Evolutionary conservation across 129 eudicot species (phyloP), one percentile per base, ranked within the genome.

Genomic region (Calendula officinalis): DNA sequence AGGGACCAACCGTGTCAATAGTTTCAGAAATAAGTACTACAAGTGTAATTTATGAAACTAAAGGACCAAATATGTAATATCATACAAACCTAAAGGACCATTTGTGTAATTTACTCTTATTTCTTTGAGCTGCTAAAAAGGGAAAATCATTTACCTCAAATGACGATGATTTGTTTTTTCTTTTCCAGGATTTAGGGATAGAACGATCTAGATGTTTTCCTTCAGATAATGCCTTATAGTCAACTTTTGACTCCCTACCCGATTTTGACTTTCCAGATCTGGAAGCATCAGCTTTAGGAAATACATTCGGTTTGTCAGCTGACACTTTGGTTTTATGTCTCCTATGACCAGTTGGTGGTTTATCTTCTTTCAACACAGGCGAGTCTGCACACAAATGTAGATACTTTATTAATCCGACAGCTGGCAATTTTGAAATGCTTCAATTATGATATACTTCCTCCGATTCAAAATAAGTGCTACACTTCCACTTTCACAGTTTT

Each of bases 171-270:
- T 77, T 81, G 70, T 47, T 66, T 71, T 75, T 74, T 64, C 70
- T 74, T 62, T 65, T 77, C 57, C 56, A 49, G 39, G 71, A 67
- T 54, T 22, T 22, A 0, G 30, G 30, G 30, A 22, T 22, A 22
- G 30, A 22, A 22, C 30, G 30, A 22, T 22, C 30, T 22, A 22
- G 30, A 22, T 59, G 77, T 22, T 72, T 67, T 59, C 66, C 83
- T 77, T 78, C 75, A 34, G 76, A 42, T 33, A 63, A 54, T 64
- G 63, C 82, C 71, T 59, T 71, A 51, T 49, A 50, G 60, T 74
- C 67, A 45, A 58, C 67, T 56, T 53, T 61, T 11, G 64, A 45
- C 32, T 82, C 83, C 73, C 78, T 70, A 59, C 68, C 83, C 15
- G 64, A 17, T 48, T 73, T 70, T 34, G 80, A 69, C 27, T 74